Evolutionary conservation across 2,329 filamentous ascomycete genomes (phyloP), one percentile per base, ranked within the genome.

Genomic region (Epicoccum sorghinum): DNA sequence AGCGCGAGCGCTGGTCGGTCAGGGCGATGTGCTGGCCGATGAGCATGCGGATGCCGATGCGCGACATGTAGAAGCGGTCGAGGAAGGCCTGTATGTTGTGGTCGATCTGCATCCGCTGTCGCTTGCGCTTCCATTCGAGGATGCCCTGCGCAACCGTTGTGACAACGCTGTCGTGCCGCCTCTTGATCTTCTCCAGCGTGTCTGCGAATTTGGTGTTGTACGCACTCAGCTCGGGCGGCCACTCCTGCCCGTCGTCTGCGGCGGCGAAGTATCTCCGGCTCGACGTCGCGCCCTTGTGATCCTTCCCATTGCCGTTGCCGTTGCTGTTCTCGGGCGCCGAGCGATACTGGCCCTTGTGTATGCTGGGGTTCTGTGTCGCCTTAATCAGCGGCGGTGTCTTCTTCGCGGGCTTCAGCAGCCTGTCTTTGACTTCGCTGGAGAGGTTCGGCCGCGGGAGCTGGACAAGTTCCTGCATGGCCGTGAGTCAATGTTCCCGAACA

Each of bases 21-120:
- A 99, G 82, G 55, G 95, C 95, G 69, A 99, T 96, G 80, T 99
- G 95, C 76, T 99, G 95, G 47, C 95, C 95, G 68, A 99, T 97
- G 45, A 99, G 87, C 95, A 99, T 99, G 67, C 95, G 90, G 66
- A 99, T 99, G 62, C 95, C 95, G 70, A 99, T 99, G 59, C 95
- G 91, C 39, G 93, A 97, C 95, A 99, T 99, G 82, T 99, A 99
- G 78, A 99, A 99, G 55, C 95, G 90, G 78, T 99, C 95, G 62
- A 99, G 86, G 81, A 99, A 99, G 50, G 91, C 89, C 76, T 99
- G 95, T 55, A 99, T 97, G 66, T 93, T 96, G 74, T 93, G 89
- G 78, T 98, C 95, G 70, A 99, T 99, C 73, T 98, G 95, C 89
- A 98, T 95, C 48, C 95, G 87, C 82, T 99, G 95, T 58, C 92